Conservation (phyloP, 129 eudicot genomes). For the Arctium minus region DNA sequence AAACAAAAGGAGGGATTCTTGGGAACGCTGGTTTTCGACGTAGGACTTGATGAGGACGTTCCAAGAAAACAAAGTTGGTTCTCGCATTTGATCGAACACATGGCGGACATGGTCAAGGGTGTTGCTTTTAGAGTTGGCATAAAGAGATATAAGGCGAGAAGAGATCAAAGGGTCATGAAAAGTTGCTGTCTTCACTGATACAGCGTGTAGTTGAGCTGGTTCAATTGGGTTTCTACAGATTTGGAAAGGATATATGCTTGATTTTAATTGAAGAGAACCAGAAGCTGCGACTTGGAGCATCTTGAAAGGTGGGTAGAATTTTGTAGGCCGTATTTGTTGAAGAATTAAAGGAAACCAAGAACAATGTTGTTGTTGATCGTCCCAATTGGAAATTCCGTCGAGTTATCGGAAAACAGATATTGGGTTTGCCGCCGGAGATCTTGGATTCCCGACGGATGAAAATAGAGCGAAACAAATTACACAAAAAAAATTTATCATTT, state of each 20-base stretch:
- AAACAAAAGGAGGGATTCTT: conserved; percentile 33
- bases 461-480: no score
- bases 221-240: conserved; percentile 25
- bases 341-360: not conserved
- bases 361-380: not conserved
- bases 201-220: conserved; percentile 36
- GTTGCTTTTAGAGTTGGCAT: conserved; percentile 17
- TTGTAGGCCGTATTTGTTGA: not conserved
- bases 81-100: conserved; percentile 24
- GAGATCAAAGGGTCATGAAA: conserved; percentile 27
- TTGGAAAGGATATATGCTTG: conserved; percentile 17
- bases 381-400: not conserved
- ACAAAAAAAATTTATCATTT: no score
- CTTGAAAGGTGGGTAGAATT: not conserved
- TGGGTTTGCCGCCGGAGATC: not conserved
- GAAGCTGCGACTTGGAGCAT: conserved; percentile 31
- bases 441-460: not conserved
- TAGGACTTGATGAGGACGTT: conserved; percentile 40
- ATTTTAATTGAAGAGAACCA: conserved; percentile 8
- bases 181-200: conserved; percentile 33
- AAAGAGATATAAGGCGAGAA: conserved; percentile 34
- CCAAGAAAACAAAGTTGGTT: conserved; percentile 43
- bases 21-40: conserved; percentile 31
- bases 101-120: conserved; percentile 23
- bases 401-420: not conserved